A percentile compares a stretch with the other conserved stretches of the same genome.
Evolutionary conservation across 1,284 basidiomycete genomes (phyloP).

Genomic region (Termitomyces sp.): DNA sequence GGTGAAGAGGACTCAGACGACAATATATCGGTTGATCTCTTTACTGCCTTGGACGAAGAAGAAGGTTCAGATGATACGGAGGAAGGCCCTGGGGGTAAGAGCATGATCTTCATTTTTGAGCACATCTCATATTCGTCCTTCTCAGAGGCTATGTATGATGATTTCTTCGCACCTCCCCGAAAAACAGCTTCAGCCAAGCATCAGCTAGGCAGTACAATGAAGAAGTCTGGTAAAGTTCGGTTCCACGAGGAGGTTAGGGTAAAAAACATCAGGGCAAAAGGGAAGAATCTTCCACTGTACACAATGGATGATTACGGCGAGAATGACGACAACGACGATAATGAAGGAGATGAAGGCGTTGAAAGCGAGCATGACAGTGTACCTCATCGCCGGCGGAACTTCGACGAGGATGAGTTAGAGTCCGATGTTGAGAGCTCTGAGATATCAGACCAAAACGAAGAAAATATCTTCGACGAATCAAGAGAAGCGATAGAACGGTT

Average conservation of each 20-base stretch:
- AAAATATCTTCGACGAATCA: constrained; percentile 1
- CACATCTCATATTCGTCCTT: constrained; percentile 5
- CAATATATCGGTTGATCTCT: constrained; percentile 62
- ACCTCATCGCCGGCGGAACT: not conserved
- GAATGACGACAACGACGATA: constrained; percentile 28
- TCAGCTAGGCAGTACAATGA: constrained; percentile 15
- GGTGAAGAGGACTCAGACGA: constrained; percentile 56
- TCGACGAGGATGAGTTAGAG: not conserved
- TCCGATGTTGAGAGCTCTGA: not conserved
- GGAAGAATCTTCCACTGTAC: constrained; percentile 51
- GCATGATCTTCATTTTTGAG: constrained; percentile 14
- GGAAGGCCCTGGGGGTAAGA: constrained; percentile 36
- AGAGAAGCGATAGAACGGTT: constrained; percentile 48
- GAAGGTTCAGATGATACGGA: constrained; percentile 34
- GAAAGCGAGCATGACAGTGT: not conserved
- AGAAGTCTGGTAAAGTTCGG: constrained; percentile 50
- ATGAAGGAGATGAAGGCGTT: constrained; percentile 4
- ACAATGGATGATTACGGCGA: constrained; percentile 34
- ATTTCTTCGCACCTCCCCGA: constrained; percentile 67
- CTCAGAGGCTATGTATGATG: constrained; percentile 59
- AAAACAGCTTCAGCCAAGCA: constrained; percentile 15
- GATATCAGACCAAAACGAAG: not conserved
- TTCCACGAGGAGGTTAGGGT: constrained; percentile 81
- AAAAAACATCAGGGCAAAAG: constrained; percentile 68
- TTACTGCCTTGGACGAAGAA: constrained; percentile 53